Evolutionary conservation across 192 early-diverging fungal genomes (phyloP).

Genomic region (Ambispora gerdemannii): DNA sequence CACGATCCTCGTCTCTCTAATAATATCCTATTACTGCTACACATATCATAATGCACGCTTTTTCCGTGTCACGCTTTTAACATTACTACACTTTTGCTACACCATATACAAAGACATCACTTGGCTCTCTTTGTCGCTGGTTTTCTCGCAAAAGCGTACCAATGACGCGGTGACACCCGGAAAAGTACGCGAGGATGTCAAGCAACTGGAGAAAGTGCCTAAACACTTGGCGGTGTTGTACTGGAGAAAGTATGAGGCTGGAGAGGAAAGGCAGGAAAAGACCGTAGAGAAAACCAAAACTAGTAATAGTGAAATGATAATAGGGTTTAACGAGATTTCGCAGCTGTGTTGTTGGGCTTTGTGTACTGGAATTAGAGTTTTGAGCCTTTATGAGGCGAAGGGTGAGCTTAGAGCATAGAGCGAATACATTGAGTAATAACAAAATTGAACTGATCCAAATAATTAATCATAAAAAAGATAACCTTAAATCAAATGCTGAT

Average conservation of each 20-base stretch:
- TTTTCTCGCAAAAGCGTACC: not conserved
- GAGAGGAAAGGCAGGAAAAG: not conserved
- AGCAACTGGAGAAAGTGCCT: conserved; percentile 22
- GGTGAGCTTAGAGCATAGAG: not conserved
- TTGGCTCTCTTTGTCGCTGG: not conserved
- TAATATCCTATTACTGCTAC: not conserved
- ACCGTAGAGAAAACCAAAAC: not conserved
- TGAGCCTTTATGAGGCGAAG: conserved; percentile 26
- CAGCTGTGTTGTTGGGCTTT: conserved; percentile 21
- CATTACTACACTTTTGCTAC: not conserved
- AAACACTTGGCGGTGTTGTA: conserved; percentile 26
- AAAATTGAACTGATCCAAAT: not conserved
- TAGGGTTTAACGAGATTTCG: conserved; percentile 6
- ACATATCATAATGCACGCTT: not conserved
- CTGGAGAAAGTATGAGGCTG: conserved; percentile 5
- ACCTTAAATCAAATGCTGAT: not conserved
- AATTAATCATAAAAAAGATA: conserved; percentile 5
- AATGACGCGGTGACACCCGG: not conserved
- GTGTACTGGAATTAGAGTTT: conserved; percentile 22
- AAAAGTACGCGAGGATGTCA: conserved; percentile 2
- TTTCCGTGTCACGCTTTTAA: not conserved
- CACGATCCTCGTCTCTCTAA: too few species aligned
- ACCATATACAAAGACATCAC: not conserved
- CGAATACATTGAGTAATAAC: not conserved
- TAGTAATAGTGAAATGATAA: not conserved